Evolutionary conservation across 2,329 filamentous ascomycete species (phyloP), one percentile per base, ranked within the genome.

Genomic region (Verticillium nubilum): DNA sequence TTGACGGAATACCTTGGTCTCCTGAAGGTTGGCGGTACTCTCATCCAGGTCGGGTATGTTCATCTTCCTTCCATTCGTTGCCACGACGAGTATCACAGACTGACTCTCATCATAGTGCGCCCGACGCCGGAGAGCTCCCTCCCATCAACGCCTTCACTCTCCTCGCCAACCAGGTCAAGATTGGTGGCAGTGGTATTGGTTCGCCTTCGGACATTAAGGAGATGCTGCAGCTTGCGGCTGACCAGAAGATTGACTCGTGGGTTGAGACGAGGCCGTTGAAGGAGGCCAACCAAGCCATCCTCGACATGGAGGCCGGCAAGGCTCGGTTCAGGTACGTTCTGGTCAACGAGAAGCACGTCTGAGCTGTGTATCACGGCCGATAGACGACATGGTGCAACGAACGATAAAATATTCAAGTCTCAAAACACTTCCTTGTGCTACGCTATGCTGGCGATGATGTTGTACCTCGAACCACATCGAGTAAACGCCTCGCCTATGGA

Each of bases 1-100:
- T 68, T 90, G 15, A 70, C 73, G 54, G 73, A 82, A 50, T 91
- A 91, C 71, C 75, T 91, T 59, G 69, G 74, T 17, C 75, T 91
- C 4, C 62, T 68, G 10, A 63, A 63, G 27, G 59, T 66, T 2
- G 57, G 65, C 57, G 67, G 67, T 17, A 65, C 59, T 53, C 61
- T 63, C 56, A 65, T 68, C 19, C 67, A 68, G 54, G 66, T 69
- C 26, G 67, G 62, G 62, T 64, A 58, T 59, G 62, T 60, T 15
- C 13, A n/a, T 9, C 28, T 10, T 10, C 13, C 5, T 9, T 15
- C 10, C 12, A 13, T 9, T 9, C 42, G 7, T n/a, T n/a, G n/a
- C n/a, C 7, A 2, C 9, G 19, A 23, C 42, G n/a, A 10, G 1
- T 7, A n/a, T 10, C 42, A 12, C 2, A 12, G 5, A 9, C 42